Base-by-base conservation (phyloP, 1,139 yeast species). In the Suhomyces coccinellae region DNA sequence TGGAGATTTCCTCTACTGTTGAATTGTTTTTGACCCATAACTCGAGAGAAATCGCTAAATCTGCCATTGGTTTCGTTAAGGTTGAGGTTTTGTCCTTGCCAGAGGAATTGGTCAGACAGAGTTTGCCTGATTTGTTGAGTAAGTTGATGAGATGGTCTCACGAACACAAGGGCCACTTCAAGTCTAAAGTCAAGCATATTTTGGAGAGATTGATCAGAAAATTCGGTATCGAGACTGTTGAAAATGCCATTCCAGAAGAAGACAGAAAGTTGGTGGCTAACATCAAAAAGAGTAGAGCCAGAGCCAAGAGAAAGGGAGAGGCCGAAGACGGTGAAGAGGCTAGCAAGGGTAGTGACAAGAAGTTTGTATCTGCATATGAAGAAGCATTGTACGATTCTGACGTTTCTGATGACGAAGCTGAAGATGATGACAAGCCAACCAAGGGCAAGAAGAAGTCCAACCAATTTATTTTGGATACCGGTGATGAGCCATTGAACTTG, bases 81-180 rank as follows among this genome's bases (percentile, higher is more conserved):
- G 95, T 93, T 42, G 90, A 95, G 54, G 86, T 90, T 22, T 76
- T 91, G 52, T 80, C 91, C 13, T 77, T 93, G 48, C 97, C 98
- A 7, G 86, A 81, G 52, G 96, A 87, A 22, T 63, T 85, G 55
- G 83, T 93, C 43, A 79, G 78, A 57, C 77, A 83, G 9, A 83
- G 85, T 55, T 77, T 95, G 58, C 73, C 76, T 38, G 83, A 79
- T 20, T 69, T 93, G 45, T 73, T 93, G 46, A 73, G 78, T 33
- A 85, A 87, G 57, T 75, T 93, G 57, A 75, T 93, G 79, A 83
- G 83, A 53, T 91, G 98, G 95, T 88, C 97, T 35, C 95, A 89
- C 63, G 98, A 90, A 63, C 97, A 91, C 67, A 88, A 88, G 59
- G 95, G 95, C 34, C 97, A 90, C 61, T 91, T 95, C 77, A 89